These are phyloP conservation scores for Cladorrhinum samala DNA, from an alignment of 495 filamentous ascomycete genomes.

Conservation along the genomic window DNA sequence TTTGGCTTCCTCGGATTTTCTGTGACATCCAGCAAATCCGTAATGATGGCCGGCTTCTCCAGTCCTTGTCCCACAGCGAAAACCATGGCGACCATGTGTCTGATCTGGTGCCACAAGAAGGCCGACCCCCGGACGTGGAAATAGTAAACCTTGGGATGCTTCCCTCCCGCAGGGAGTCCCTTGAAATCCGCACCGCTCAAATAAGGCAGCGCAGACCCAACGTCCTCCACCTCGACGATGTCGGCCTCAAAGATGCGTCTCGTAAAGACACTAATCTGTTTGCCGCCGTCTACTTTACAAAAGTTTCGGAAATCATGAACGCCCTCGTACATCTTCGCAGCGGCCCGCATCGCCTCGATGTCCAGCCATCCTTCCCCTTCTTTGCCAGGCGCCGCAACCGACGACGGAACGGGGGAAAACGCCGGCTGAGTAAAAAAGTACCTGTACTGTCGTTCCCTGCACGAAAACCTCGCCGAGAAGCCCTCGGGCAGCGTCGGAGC, in stretches of 20 bases:
- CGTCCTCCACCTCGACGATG: conserved; percentile 60
- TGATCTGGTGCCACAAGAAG: conserved; percentile 97
- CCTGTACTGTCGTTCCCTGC: conserved; percentile 77
- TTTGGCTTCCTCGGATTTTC: conserved; percentile 65
- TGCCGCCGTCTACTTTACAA: conserved; percentile 81
- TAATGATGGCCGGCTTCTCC: conserved; percentile 65
- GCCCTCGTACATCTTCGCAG: conserved; percentile 72
- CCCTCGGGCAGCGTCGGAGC: conserved; percentile 69
- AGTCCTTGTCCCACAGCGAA: conserved; percentile 90
- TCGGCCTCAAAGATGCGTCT: conserved; percentile 68
- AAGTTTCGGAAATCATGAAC: conserved; percentile 94
- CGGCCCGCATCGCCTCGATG: conserved; percentile 78
- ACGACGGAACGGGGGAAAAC: conserved; percentile 54
- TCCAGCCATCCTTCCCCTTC: conserved; percentile 53
- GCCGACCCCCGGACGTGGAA: conserved; percentile 85
- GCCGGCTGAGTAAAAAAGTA: conserved; percentile 98
- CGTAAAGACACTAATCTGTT: conserved; percentile 77
- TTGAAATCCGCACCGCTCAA: conserved; percentile 22
- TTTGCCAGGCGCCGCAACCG: conserved; percentile 21
- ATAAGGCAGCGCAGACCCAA: conserved; percentile 40
- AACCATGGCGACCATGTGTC: conserved; percentile 79
- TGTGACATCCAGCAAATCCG: conserved; percentile 63
- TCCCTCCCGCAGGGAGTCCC: not conserved
- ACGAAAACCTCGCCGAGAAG: conserved; percentile 92
- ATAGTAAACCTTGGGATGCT: conserved; percentile 66